Conservation (phyloP, 371 early-diverging fungal genomes). For the Rhizomucor pusillus region DNA sequence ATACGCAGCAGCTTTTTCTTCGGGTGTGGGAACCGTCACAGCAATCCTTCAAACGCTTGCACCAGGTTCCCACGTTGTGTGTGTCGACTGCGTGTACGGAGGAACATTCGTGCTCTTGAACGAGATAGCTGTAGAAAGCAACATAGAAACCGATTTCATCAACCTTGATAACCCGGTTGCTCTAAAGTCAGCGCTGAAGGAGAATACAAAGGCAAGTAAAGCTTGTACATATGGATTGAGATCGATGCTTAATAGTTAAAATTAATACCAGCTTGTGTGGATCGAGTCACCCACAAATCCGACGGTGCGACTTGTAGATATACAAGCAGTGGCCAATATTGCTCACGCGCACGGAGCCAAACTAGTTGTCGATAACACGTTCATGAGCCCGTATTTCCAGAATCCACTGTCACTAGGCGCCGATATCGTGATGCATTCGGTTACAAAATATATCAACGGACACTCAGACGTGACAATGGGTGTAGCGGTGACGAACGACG, state of each 20-base stretch:
- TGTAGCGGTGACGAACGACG: slow-evolving; percentile 33
- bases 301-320: slow-evolving; percentile 56
- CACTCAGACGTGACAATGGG: slow-evolving; percentile 69
- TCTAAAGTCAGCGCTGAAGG: slow-evolving; percentile 16
- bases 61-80: slow-evolving; percentile 21
- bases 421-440: slow-evolving; percentile 79
- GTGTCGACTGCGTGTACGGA: slow-evolving; percentile 28
- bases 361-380: slow-evolving; percentile 82
- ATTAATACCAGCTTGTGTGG: slow-evolving; percentile 68
- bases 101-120: slow-evolving; percentile 29
- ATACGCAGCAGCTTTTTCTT: slow-evolving; percentile 38
- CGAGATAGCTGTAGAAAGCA: slow-evolving; percentile 4
- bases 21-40: slow-evolving; percentile 36
- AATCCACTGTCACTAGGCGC: slow-evolving; percentile 70
- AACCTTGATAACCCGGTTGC: slow-evolving; percentile 6
- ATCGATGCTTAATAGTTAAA: too few species aligned
- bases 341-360: slow-evolving; percentile 52
- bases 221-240: not conserved
- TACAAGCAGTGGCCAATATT: slow-evolving; percentile 55
- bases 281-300: slow-evolving; percentile 83
- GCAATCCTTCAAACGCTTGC: slow-evolving; percentile 27
- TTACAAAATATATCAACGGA: slow-evolving; percentile 81
- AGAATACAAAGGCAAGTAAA: slow-evolving; percentile 14
- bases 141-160: slow-evolving; percentile 4
- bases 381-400: slow-evolving; percentile 70